A percentile compares a stretch with the other conserved stretches of the same genome.
Evolutionary conservation across 805 yeast species (phyloP).

Genomic region (Scheffersomyces ergatensis): DNA sequence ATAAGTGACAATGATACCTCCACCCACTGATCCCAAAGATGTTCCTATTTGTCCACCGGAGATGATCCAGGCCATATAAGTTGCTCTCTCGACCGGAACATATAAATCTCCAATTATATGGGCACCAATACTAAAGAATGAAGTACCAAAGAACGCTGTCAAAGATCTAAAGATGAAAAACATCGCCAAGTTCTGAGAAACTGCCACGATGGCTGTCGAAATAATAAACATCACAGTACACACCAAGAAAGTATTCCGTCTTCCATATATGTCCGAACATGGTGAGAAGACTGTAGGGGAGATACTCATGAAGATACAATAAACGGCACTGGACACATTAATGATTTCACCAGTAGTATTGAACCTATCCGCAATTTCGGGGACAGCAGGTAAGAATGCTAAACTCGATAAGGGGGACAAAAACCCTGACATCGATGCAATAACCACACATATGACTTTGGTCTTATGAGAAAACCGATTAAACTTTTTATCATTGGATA

Average conservation of each 20-base stretch:
- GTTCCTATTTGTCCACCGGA: conserved; percentile 55
- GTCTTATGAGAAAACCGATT: conserved; percentile 9
- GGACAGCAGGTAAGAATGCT: conserved; percentile 52
- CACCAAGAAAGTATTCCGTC: conserved; percentile 41
- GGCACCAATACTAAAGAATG: conserved; percentile 55
- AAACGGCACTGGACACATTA: conserved; percentile 49
- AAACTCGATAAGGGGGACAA: conserved; percentile 44
- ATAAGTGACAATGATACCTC: conserved; percentile 51
- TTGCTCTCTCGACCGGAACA: conserved; percentile 49
- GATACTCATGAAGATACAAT: conserved; percentile 49
- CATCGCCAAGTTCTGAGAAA: conserved; percentile 51
- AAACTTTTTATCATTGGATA: conserved; percentile 7
- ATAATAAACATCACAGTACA: conserved; percentile 31
- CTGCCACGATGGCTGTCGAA: conserved; percentile 33
- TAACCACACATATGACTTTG: conserved; percentile 12
- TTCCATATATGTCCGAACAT: conserved; percentile 52
- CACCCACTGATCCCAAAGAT: conserved; percentile 50
- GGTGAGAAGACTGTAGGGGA: conserved; percentile 53
- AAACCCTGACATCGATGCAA: conserved; percentile 29
- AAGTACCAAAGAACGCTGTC: conserved; percentile 54
- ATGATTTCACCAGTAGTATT: conserved; percentile 46
- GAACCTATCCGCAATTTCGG: conserved; percentile 45
- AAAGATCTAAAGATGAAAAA: conserved; percentile 50
- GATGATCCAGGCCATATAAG: conserved; percentile 47
- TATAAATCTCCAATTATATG: conserved; percentile 50